Evolutionary conservation across 2,329 filamentous ascomycete genomes (phyloP).

Genomic region (Leptographium lundbergii): DNA sequence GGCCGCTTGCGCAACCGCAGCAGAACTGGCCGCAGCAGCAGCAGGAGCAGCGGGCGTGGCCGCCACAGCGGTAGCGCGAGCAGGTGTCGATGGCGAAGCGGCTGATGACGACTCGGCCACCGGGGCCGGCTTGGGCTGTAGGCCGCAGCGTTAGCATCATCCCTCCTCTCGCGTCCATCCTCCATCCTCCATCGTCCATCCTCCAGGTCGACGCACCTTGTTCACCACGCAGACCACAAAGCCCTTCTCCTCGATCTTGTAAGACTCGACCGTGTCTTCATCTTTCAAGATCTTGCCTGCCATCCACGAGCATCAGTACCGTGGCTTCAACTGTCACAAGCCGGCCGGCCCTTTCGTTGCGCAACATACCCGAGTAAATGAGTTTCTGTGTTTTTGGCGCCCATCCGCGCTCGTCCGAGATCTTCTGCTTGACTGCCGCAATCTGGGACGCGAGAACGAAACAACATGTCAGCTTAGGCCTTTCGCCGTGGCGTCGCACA

Average conservation of each 20-base stretch:
- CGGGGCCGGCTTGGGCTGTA: slow-evolving; percentile 55
- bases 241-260: slow-evolving; percentile 98
- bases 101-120: slow-evolving; percentile 23
- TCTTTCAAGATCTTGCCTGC: slow-evolving; percentile 96
- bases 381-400: slow-evolving; percentile 83
- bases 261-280: slow-evolving; percentile 90
- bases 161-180: background rate
- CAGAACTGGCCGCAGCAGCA: slow-evolving; percentile 35
- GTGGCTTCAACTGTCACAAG: background rate
- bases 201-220: slow-evolving; percentile 50
- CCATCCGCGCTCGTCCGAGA: slow-evolving; percentile 86
- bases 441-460: slow-evolving; percentile 43
- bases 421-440: slow-evolving; percentile 83
- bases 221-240: slow-evolving; percentile 98
- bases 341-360: background rate
- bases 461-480: slow-evolving; percentile 1
- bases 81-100: slow-evolving; percentile 32
- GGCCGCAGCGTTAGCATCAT: slow-evolving; percentile 10
- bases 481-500: background rate
- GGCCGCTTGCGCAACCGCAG: slow-evolving; percentile 30
- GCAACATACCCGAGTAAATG: slow-evolving; percentile 79
- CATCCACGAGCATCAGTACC: background rate
- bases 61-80: slow-evolving; percentile 30
- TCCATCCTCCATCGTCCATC: background rate
- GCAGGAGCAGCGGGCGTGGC: slow-evolving; percentile 33